Evolutionary conservation across 2,329 filamentous ascomycete species (phyloP).

Genomic region (Teratosphaeriaceae sp.): DNA sequence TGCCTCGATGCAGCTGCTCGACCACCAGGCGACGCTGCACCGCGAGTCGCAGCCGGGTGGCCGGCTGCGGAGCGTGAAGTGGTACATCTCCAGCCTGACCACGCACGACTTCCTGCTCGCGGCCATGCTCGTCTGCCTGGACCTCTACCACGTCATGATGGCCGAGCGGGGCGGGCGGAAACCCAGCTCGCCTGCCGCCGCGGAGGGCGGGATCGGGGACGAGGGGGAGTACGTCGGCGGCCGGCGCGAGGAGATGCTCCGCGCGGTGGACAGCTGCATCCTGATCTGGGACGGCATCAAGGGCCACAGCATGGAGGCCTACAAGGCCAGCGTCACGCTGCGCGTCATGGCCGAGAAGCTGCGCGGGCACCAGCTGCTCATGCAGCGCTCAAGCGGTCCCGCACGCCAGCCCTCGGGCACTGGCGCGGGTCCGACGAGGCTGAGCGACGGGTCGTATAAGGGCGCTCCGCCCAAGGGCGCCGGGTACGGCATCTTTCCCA

Average conservation of each 20-base stretch:
- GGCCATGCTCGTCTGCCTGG: slow-evolving; percentile 75
- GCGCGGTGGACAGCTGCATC: slow-evolving; percentile 63
- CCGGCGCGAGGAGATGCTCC: slow-evolving; percentile 65
- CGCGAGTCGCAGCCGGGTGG: slow-evolving; percentile 67
- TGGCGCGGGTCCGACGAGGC: not conserved
- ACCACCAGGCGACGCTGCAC: slow-evolving; percentile 69
- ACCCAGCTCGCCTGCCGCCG: not conserved
- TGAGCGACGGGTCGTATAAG: too few species aligned
- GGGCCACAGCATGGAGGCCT: slow-evolving; percentile 79
- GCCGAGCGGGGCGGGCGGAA: slow-evolving; percentile 28
- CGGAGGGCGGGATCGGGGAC: not conserved
- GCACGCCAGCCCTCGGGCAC: not conserved
- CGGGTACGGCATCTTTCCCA: slow-evolving; percentile 28
- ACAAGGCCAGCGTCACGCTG: slow-evolving; percentile 76
- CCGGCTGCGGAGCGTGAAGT: slow-evolving; percentile 64
- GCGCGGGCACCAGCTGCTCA: slow-evolving; percentile 40
- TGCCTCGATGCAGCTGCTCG: slow-evolving; percentile 73
- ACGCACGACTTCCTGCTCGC: slow-evolving; percentile 82
- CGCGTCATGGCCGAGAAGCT: slow-evolving; percentile 79
- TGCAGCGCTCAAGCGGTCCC: too few species aligned
- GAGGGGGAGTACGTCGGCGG: slow-evolving; percentile 38
- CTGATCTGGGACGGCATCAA: slow-evolving; percentile 74
- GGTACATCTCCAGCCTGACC: slow-evolving; percentile 71
- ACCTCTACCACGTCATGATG: slow-evolving; percentile 64
- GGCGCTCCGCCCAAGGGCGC: slow-evolving; percentile 3